Evolutionary conservation across 352 stramenopile genomes (phyloP).

Genomic region (Globisporangium parvum): DNA sequence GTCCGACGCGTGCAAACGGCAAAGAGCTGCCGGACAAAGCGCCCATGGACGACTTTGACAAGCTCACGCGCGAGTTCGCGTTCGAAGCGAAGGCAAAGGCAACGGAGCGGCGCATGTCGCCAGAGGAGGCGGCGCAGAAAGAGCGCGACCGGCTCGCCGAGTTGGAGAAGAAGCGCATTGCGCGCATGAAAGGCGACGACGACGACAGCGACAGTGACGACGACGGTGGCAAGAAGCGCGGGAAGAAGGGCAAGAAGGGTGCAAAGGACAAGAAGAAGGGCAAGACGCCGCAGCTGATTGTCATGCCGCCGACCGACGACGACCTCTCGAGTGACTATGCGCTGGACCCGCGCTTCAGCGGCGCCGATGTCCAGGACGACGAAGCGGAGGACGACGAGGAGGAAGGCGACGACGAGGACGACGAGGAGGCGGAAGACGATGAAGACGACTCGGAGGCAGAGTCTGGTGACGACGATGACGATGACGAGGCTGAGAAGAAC

Average conservation of each 20-base stretch:
- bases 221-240: conserved; percentile 40
- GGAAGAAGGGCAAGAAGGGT: conserved; percentile 32
- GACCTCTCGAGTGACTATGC: conserved; percentile 87
- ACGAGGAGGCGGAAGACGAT: conserved; percentile 67
- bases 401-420: conserved; percentile 38
- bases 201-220: conserved; percentile 43
- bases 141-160: conserved; percentile 89
- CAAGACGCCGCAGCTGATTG: conserved; percentile 48
- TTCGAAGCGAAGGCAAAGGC: conserved; percentile 92
- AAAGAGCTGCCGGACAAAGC: conserved; percentile 59
- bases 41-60: conserved; percentile 83
- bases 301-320: conserved; percentile 84
- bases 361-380: conserved; percentile 27
- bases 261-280: too few relatives aligned
- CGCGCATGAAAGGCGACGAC: conserved; percentile 92
- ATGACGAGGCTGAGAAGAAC: conserved; percentile 36
- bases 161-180: conserved; percentile 91
- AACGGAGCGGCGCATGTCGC: conserved; percentile 92
- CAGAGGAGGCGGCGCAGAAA: conserved; percentile 91
- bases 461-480: conserved; percentile 40
- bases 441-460: conserved; percentile 45
- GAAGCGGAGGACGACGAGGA: conserved; percentile 36
- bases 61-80: conserved; percentile 69
- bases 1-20: conserved; percentile 61
- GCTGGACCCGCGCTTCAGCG: conserved; percentile 52